These are phyloP conservation scores for Datisca glomerata DNA, from an alignment of 306 rosid species.

Conservation along the genomic window DNA sequence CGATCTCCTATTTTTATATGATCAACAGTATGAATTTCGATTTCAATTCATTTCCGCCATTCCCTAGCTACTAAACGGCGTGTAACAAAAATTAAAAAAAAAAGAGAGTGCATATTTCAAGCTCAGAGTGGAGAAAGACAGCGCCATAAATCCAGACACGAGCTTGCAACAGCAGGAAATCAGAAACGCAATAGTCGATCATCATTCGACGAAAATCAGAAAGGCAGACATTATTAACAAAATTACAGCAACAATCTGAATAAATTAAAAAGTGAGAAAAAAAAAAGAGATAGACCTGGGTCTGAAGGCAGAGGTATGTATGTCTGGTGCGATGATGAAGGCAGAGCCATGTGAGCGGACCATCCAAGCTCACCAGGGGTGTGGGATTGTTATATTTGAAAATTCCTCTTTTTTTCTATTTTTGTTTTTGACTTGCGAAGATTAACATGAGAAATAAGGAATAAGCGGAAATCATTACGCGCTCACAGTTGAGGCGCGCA, in stretches of 20 bases:
- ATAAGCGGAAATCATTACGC: too few species aligned
- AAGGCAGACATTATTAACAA: neutral
- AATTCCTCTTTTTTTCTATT: too few species aligned
- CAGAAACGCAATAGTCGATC: too few species aligned
- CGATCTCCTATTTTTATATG: neutral
- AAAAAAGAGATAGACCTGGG: conserved; percentile 32
- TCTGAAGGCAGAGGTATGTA: conserved; percentile 33
- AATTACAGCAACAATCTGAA: neutral
- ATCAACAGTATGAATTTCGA: too few species aligned
- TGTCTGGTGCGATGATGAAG: conserved; percentile 30
- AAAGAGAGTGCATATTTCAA: neutral
- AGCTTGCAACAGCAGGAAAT: too few species aligned
- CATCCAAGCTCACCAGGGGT: too few species aligned
- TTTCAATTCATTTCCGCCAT: neutral
- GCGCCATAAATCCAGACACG: too few species aligned
- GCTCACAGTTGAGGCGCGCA: too few species aligned
- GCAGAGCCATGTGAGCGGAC: conserved; percentile 54
- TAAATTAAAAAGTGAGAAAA: conserved; percentile 6
- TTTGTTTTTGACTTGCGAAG: too few species aligned
- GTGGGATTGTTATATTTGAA: too few species aligned
- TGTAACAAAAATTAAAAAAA: too few species aligned
- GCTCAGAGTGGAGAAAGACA: neutral
- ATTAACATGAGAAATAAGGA: too few species aligned
- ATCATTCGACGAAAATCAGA: neutral
- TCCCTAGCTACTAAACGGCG: neutral